Percentiles rank a stretch among this genome's conserved stretches.
phyloP scores from a whole-genome alignment of 192 early-diverging fungal species.

The Dissophora ornata region DNA sequence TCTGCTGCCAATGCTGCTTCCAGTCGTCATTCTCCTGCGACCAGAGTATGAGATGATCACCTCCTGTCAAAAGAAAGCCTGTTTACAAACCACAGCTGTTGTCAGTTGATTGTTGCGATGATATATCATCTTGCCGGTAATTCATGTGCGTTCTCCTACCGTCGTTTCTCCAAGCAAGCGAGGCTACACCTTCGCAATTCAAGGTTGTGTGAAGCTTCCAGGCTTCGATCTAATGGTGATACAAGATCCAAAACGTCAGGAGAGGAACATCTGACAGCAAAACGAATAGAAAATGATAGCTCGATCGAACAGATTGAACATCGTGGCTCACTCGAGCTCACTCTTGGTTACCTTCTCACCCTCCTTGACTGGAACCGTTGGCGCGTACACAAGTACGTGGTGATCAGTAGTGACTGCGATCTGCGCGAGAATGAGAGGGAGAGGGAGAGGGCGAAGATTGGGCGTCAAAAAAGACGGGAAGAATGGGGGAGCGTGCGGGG shows the following conservation, averaged over 20 bases:
- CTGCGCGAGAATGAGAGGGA: conserved; percentile 9
- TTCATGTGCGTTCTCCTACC: conserved; percentile 16
- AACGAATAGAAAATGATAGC: background rate
- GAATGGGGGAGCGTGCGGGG: no score
- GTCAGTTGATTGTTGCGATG: no score
- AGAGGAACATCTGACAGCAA: no score
- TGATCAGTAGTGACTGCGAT: conserved; percentile 45
- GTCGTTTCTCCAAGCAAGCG: conserved; percentile 44
- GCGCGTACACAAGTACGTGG: conserved; percentile 46
- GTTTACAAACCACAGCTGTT: no score
- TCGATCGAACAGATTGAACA: background rate
- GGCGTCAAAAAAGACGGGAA: background rate
- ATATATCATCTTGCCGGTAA: no score
- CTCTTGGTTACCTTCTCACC: conserved; percentile 41
- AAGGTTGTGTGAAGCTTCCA: conserved; percentile 27
- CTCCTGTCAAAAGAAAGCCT: conserved; percentile 55
- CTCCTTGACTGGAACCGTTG: conserved; percentile 1
- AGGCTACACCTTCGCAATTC: conserved; percentile 34
- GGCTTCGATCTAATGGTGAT: conserved; percentile 15
- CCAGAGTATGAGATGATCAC: conserved; percentile 51
- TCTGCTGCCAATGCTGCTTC: conserved; percentile 57
- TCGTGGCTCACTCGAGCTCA: no score
- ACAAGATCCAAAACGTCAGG: background rate
- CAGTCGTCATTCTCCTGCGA: conserved; percentile 28
- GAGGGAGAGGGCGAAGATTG: background rate